Base-by-base conservation (phyloP, 352 stramenopile genomes). In the Phytopythium cucurbitacearum region DNA sequence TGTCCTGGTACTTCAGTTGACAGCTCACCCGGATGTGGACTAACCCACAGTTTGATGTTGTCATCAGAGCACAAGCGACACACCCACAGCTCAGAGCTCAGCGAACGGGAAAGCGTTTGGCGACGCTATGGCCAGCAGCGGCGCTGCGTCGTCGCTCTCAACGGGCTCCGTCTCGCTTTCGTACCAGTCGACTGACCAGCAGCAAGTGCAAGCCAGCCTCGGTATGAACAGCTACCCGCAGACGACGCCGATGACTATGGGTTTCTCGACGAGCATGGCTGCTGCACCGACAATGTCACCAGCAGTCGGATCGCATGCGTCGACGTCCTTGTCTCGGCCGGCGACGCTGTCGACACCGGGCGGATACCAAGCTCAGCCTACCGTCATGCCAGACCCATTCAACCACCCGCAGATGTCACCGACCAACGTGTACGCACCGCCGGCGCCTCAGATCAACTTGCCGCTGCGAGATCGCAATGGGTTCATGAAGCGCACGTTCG, bases 401-500 rank as follows among this genome's bases (percentile, higher is more conserved):
- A 57, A 62, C 35, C 72, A 75, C 35, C 62, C 62, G n/a, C 69
- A 82, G 48, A 57, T 53, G 36, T 73, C 69, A 16, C 58, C 58
- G 40, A 59, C 56, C 15, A 37, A 66, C 39, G 64, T 79, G 56
- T 69, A 76, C 50, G 40, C 43, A 46, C 47, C 45, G 13, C 44
- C 49, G 13, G 53, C 55, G 8, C 52, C 71, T 7, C 76, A 86
- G 47, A 85, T 89, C 43, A 84, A 87, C 45, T 41, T 87, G 33
- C 73, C 78, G 43, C 62, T 89, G 40, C 73, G 78, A 12, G 70
- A 89, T 46, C 73, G 73, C 21, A 69, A 67, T 33, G 80, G 67
- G 44, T 69, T 85, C 50, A 69, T 82, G 56, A 82, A 79, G 53
- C 69, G 70, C 43, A 59, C 59, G 40, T 83, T 71, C 34, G 62